Base-by-base conservation (phyloP, 176 grass and related monocot species). In the Sorghum bicolor region DNA sequence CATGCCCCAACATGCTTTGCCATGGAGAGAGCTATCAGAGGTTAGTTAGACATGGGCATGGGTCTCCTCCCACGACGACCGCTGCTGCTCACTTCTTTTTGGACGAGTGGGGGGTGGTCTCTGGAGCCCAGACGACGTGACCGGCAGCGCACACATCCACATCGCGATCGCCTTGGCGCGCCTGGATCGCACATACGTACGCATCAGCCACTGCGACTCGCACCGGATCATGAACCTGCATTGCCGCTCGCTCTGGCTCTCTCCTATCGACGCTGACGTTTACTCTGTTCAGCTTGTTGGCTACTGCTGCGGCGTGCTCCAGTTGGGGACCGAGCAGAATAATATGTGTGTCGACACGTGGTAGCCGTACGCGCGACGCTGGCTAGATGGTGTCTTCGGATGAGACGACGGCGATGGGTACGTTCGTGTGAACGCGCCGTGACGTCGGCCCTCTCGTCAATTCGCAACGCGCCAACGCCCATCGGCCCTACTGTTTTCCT, bases 391-490 rank as follows among this genome's bases (percentile, higher is more conserved):
- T 50, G 47, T 33, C 28, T 22, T 36, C 6, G 31, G 47, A 57
- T 12, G 29, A 52, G 31, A 53, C 15, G 26, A 20, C 6, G 41
- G 1, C 6, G 69, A 72, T 28, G 45, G 45, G 28, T 45, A 20
- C 1, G 32, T 26, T 5, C 38, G 4, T 47, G 8, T 31, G 30
- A 41, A 84, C 66, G 77, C 60, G 85, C 45, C 30, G 77, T 75
- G 70, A 86, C 64, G 78, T 67, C 44, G 55, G 72, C 38, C 29
- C 72, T 77, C 40, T 19, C 79, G 79, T 82, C 85, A 63, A 61
- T 28, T 81, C 14, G 60, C 7, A 64, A 3, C n/a, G 24, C 15
- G n/a, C n/a, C 12, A 61, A 10, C 22, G 68, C 33, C 33, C 5
- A 2, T 32, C 31, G 31, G 31, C 31, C 37, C 6, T 17, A 2